Evolutionary conservation across 805 yeast species (phyloP).

Genomic region (Ogataea pilisensis): DNA sequence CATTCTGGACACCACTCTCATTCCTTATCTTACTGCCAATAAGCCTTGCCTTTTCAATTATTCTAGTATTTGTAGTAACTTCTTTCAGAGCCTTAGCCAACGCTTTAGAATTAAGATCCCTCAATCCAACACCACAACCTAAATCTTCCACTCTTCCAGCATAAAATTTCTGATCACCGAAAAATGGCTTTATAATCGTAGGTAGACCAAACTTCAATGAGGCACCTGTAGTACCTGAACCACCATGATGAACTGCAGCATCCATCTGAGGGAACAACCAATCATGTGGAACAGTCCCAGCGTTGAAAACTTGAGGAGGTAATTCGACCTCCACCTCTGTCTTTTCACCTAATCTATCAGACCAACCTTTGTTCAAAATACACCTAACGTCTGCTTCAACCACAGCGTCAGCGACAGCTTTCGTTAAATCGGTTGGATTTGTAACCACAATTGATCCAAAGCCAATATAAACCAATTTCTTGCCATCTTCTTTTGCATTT

Average conservation of each 20-base stretch:
- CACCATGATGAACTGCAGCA: constrained; percentile 97
- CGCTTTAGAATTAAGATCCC: constrained; percentile 59
- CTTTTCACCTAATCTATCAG: constrained; percentile 55
- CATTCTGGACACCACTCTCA: constrained; percentile 80
- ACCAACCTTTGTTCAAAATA: constrained; percentile 92
- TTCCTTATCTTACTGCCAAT: constrained; percentile 58
- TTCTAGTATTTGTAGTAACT: constrained; percentile 61
- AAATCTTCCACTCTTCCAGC: constrained; percentile 84
- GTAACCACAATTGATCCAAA: constrained; percentile 93
- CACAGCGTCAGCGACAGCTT: constrained; percentile 77
- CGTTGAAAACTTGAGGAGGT: constrained; percentile 64
- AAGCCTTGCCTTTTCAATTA: constrained; percentile 60
- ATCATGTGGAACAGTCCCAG: constrained; percentile 83
- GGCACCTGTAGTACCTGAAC: constrained; percentile 96
- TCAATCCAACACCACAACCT: constrained; percentile 75
- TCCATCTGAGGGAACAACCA: constrained; percentile 89
- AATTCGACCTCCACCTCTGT: constrained; percentile 41
- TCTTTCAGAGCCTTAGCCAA: constrained; percentile 66
- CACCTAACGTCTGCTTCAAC: constrained; percentile 77
- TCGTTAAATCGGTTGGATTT: constrained; percentile 73
- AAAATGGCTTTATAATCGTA: constrained; percentile 87
- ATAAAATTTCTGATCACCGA: constrained; percentile 94
- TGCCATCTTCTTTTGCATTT: constrained; percentile 53
- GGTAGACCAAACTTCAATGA: constrained; percentile 82
- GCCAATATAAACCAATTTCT: constrained; percentile 85